Conservation (phyloP, 2,329 filamentous ascomycete genomes). For the Colletotrichum shisoi region DNA sequence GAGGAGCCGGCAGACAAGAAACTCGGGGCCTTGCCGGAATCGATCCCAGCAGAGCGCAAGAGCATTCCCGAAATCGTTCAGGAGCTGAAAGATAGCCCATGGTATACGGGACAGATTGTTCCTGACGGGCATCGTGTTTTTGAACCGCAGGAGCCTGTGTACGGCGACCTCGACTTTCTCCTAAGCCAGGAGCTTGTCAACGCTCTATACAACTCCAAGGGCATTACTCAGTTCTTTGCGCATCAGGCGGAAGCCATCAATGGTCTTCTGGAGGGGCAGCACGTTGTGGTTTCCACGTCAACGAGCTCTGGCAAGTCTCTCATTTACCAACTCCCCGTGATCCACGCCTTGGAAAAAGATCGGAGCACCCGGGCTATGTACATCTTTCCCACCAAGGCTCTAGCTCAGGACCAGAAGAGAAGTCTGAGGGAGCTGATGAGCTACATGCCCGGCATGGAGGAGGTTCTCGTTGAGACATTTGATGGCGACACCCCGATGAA, state of each 20-base stretch:
- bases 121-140: slow-evolving; percentile 92
- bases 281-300: slow-evolving; percentile 93
- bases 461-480: slow-evolving; percentile 86
- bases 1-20: slow-evolving; percentile 47
- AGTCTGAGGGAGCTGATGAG: slow-evolving; percentile 85
- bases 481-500: slow-evolving; percentile 92
- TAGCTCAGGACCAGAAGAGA: slow-evolving; percentile 91
- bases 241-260: slow-evolving; percentile 97
- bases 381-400: slow-evolving; percentile 95
- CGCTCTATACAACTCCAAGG: slow-evolving; percentile 89
- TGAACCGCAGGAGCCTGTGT: slow-evolving; percentile 81
- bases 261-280: slow-evolving; percentile 77
- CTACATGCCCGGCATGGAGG: slow-evolving; percentile 80
- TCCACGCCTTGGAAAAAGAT: slow-evolving; percentile 85
- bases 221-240: slow-evolving; percentile 84
- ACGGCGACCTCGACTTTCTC: slow-evolving; percentile 83
- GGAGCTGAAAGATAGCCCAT: slow-evolving; percentile 81
- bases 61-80: slow-evolving; percentile 83
- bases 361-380: slow-evolving; percentile 85
- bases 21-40: slow-evolving; percentile 65
- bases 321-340: slow-evolving; percentile 95
- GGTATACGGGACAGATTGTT: slow-evolving; percentile 93
- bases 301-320: slow-evolving; percentile 96
- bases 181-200: slow-evolving; percentile 95
- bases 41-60: slow-evolving; percentile 81